A percentile compares a stretch with the other conserved stretches of the same genome.
phyloP scores from a whole-genome alignment of 2,329 filamentous ascomycete species.

The Curvularia verruculosa region DNA sequence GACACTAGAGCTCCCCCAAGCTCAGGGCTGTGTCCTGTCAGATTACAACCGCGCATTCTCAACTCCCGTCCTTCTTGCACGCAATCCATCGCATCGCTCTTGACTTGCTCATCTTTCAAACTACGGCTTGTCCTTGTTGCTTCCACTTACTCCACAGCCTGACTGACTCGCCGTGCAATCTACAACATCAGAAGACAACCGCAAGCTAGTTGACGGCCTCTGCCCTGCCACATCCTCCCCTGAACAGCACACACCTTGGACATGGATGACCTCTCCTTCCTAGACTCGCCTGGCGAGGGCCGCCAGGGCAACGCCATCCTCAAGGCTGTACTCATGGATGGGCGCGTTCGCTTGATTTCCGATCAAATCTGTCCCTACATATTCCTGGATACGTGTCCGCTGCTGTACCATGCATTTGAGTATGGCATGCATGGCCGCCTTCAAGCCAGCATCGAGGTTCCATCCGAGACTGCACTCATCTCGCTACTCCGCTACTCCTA shows the following conservation, averaged over 20 bases:
- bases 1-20: constrained; percentile 21
- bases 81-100: not conserved
- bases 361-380: constrained; percentile 38
- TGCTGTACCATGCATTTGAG: constrained; percentile 52
- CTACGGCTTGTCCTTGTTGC: constrained; percentile 9
- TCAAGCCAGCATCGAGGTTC: constrained; percentile 49
- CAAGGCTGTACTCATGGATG: constrained; percentile 41
- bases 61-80: not conserved
- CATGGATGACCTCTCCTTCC: constrained; percentile 27
- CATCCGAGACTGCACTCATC: constrained; percentile 39
- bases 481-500: constrained; percentile 53
- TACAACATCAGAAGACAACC: not conserved
- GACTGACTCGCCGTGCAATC: not conserved
- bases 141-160: constrained; percentile 8
- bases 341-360: constrained; percentile 41
- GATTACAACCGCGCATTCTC: not conserved
- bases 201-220: not conserved
- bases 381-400: constrained; percentile 46
- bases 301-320: constrained; percentile 35
- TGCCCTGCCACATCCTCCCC: not conserved
- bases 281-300: constrained; percentile 18
- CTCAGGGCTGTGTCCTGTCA: constrained; percentile 1
- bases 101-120: not conserved
- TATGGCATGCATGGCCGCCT: constrained; percentile 32
- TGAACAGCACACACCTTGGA: not conserved